Conservation (phyloP, 1,139 yeast genomes). For the Cylindricascospora bacillispora region DNA sequence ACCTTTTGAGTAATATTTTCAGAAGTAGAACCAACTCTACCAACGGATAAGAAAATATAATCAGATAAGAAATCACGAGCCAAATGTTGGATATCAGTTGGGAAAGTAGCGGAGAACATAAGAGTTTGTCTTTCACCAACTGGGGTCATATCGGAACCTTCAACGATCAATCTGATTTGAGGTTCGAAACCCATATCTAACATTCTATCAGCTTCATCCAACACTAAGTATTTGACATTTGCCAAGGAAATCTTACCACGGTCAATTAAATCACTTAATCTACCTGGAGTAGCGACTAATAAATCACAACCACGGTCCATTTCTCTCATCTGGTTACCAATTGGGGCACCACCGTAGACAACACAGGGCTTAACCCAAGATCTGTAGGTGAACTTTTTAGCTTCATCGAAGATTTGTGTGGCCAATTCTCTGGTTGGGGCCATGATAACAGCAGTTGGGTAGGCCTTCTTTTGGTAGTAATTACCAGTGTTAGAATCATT, state of each 20-base stretch:
- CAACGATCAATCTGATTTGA: slow-evolving; percentile 95
- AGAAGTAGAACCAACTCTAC: slow-evolving; percentile 96
- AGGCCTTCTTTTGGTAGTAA: slow-evolving; percentile 65
- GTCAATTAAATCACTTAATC: slow-evolving; percentile 89
- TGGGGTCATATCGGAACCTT: slow-evolving; percentile 94
- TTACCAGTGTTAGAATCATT: slow-evolving; percentile 32
- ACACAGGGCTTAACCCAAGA: slow-evolving; percentile 98
- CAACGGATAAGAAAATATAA: slow-evolving; percentile 90
- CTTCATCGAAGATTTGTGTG: slow-evolving; percentile 91
- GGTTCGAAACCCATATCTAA: slow-evolving; percentile 99
- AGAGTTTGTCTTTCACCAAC: slow-evolving; percentile 87
- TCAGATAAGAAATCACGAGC: slow-evolving; percentile 96
- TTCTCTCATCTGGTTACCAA: slow-evolving; percentile 75
- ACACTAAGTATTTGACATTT: slow-evolving; percentile 84
- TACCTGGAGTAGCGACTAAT: slow-evolving; percentile 97
- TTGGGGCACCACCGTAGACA: slow-evolving; percentile 97
- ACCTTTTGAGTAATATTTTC: slow-evolving; percentile 94
- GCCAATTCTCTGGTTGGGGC: slow-evolving; percentile 99
- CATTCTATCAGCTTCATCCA: slow-evolving; percentile 99
- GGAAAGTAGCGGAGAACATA: slow-evolving; percentile 99
- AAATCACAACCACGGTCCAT: slow-evolving; percentile 91
- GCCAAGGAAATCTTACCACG: slow-evolving; percentile 85
- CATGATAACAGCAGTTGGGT: slow-evolving; percentile 87
- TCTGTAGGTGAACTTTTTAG: slow-evolving; percentile 90
- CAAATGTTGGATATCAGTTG: slow-evolving; percentile 89